Conservation (phyloP, 176 grass and related monocot species). For the Aegilops longissima region DNA sequence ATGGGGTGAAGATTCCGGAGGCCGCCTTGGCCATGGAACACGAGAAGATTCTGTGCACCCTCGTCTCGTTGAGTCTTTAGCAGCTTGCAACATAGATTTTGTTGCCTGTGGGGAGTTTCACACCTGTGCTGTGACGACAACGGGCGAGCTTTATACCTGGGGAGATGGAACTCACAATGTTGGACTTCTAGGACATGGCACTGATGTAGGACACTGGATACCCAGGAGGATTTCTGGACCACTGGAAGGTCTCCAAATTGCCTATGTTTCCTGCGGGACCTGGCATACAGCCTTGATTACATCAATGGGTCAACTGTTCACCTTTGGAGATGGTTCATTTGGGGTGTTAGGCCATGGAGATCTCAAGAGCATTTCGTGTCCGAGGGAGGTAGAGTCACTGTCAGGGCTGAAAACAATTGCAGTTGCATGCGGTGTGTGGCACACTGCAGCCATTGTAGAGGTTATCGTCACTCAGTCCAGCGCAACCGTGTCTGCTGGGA, state of each 20-base stretch:
- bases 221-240: constrained; percentile 86
- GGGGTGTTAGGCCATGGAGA: constrained; percentile 91
- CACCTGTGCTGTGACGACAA: constrained; percentile 77
- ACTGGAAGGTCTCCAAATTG: constrained; percentile 74
- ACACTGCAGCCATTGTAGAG: constrained; percentile 86
- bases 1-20: constrained; percentile 95
- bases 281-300: constrained; percentile 97
- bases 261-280: constrained; percentile 83
- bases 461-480: constrained; percentile 66
- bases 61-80: constrained; percentile 68
- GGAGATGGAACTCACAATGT: constrained; percentile 82
- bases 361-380: constrained; percentile 51
- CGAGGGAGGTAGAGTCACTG: constrained; percentile 83
- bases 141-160: constrained; percentile 91
- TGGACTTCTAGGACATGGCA: constrained; percentile 94
- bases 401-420: constrained; percentile 76
- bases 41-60: constrained; percentile 64
- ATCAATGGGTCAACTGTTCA: constrained; percentile 78
- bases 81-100: constrained; percentile 61
- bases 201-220: constrained; percentile 85
- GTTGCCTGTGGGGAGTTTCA: constrained; percentile 94
- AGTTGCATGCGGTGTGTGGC: constrained; percentile 95
- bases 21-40: constrained; percentile 86
- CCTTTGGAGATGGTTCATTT: constrained; percentile 97
- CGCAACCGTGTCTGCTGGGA: constrained; percentile 63